Conservation (phyloP, 2,329 filamentous ascomycete species). For the Cryphonectria radicalis region DNA sequence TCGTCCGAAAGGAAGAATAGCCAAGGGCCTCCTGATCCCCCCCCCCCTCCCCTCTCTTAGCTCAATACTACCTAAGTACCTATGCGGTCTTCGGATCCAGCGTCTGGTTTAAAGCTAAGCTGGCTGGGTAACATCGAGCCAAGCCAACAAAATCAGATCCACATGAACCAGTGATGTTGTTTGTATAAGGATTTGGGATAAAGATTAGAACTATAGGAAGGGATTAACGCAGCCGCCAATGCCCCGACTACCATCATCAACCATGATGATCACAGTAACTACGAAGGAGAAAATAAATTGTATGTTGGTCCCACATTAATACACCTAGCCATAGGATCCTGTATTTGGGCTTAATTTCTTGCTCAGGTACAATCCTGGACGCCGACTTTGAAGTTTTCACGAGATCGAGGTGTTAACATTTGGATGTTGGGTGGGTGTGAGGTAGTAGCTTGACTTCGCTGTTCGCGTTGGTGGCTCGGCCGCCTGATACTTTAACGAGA, state of each 20-base stretch:
- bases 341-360: neutral
- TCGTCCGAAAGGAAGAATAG: neutral
- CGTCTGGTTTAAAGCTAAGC: neutral
- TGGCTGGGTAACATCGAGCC: neutral
- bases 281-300: neutral
- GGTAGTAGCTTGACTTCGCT: neutral
- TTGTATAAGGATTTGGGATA: neutral
- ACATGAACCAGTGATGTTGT: neutral
- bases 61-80: neutral
- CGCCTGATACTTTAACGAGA: neutral
- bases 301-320: neutral
- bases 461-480: neutral
- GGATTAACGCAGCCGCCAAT: neutral
- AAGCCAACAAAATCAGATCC: neutral
- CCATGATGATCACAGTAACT: neutral
- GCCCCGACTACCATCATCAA: neutral
- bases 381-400: neutral
- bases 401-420: neutral
- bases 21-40: neutral
- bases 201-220: neutral
- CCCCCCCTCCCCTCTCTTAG: neutral
- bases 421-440: neutral
- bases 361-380: neutral
- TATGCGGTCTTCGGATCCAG: neutral
- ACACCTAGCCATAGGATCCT: neutral